Evolutionary conservation across 2,329 filamentous ascomycete genomes (phyloP), one percentile per base, ranked within the genome.

Genomic region (Botrytis galanthina): DNA sequence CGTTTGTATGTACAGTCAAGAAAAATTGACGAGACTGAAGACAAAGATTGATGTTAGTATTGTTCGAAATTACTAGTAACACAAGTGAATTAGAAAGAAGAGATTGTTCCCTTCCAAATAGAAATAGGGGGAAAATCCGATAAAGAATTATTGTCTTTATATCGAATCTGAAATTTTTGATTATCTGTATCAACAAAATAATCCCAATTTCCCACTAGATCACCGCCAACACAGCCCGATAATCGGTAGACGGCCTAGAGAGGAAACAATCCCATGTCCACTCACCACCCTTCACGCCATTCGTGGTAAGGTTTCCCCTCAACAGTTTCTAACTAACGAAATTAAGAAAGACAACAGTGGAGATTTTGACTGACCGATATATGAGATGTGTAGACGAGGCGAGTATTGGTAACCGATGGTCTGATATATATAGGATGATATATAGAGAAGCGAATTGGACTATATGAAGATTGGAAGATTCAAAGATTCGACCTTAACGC

Each of bases 41-140:
- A 72, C 48, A 72, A 72, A 72, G 70, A 68, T 68, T 8, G 44
- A 32, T 16, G 20, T 71, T 72, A 68, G 62, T 68, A 72, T 68
- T 72, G 71, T 72, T 72, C 70, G 26, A 54, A 57, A 70, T 32
- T 60, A 70, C 9, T 5, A 44, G 26, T 20, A 37, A 37, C 6
- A 26, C 29, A 12, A 66, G 63, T 37, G 68, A 44, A 61, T 66
- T n/a, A 54, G 16, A 64, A 39, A 44, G 32, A 32, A 61, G 18
- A 35, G 42, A 26, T 54, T 51, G 18, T 54, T n/a, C 44, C 2
- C 18, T 54, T n/a, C 8, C 10, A 64, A 44, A 32, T 39, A n/a
- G 32, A 54, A 54, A 54, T 29, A 57, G 35, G 37, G 35, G n/a
- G 44, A 20, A 51, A 22, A 1, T 51, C 51, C 3, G 57, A 66